phyloP scores from a whole-genome alignment of 495 filamentous ascomycete species.

The Penicillium cosmopolitanum region DNA sequence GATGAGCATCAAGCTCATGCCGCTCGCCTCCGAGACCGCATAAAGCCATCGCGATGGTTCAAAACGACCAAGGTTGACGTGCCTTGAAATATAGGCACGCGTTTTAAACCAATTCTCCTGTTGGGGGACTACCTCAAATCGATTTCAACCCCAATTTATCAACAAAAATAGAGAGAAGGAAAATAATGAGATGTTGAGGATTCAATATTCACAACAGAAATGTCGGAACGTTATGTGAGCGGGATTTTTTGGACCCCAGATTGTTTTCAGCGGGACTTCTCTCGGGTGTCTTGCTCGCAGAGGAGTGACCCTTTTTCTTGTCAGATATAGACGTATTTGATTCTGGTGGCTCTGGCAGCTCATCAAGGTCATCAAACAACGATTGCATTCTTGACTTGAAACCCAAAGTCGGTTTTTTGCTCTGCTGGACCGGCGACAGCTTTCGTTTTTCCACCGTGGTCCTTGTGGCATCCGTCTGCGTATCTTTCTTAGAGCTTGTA shows the following conservation, averaged over 20 bases:
- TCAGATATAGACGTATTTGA: constrained; percentile 21
- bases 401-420: constrained; percentile 13
- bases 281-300: constrained; percentile 18
- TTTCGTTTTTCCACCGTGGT: constrained; percentile 9
- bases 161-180: constrained; percentile 3
- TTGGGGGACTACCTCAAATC: not conserved
- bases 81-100: constrained; percentile 10
- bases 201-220: constrained; percentile 41
- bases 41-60: constrained; percentile 23
- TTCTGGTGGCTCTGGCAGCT: constrained; percentile 39
- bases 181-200: constrained; percentile 7
- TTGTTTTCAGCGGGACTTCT: constrained; percentile 20
- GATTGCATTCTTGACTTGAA: constrained; percentile 40
- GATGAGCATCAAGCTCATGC: constrained; percentile 36
- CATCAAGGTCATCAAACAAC: constrained; percentile 49
- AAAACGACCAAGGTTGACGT: constrained; percentile 5
- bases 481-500: not conserved
- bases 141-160: not conserved
- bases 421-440: constrained; percentile 14
- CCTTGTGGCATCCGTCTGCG: not conserved
- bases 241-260: constrained; percentile 35
- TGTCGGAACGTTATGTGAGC: constrained; percentile 51
- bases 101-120: not conserved
- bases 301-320: constrained; percentile 20
- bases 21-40: constrained; percentile 27